Percentiles rank a stretch among this genome's conserved stretches.
Conservation (phyloP, 345 rosid genomes). For the Acer yangbiense region DNA sequence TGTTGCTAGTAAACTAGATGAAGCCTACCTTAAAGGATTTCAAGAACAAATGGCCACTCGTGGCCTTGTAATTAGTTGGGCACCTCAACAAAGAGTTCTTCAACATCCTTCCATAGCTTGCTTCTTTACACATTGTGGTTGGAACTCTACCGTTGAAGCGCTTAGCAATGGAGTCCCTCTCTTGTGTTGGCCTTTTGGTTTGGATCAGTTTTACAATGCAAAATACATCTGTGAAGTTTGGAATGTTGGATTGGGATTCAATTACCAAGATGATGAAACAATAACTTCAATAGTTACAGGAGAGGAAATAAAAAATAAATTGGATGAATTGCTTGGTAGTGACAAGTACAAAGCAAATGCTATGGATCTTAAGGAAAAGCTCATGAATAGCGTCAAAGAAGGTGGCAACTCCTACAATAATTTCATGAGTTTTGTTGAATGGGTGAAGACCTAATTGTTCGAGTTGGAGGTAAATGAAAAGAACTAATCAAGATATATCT, state of each 20-base stretch:
- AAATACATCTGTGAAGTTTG: conserved; percentile 44
- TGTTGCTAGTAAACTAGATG: conserved; percentile 1
- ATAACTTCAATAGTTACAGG: conserved; percentile 17
- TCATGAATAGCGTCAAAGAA: conserved; percentile 16
- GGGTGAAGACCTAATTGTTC: conserved; percentile 22
- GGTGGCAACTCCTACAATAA: conserved; percentile 32
- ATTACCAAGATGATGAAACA: conserved; percentile 22
- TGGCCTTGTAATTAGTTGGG: conserved; percentile 37
- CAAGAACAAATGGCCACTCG: neutral
- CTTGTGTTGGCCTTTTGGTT: conserved; percentile 54
- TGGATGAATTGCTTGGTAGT: conserved; percentile 31
- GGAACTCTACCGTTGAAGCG: conserved; percentile 67
- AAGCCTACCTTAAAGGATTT: conserved; percentile 17
- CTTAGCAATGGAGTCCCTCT: conserved; percentile 51
- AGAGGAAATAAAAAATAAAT: conserved; percentile 39
- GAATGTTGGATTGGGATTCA: conserved; percentile 48
- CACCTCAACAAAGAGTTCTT: conserved; percentile 42
- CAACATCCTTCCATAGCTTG: conserved; percentile 39
- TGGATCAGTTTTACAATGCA: conserved; percentile 44
- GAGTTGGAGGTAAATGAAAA: too few relatives aligned
- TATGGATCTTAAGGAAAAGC: conserved; percentile 28
- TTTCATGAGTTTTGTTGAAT: conserved; percentile 25
- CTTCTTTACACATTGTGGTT: conserved; percentile 59
- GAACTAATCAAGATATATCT: too few relatives aligned
- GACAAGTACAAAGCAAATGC: conserved; percentile 21